Evolutionary conservation across 441 rosid genomes (phyloP), one percentile per base, ranked within the genome.

Genomic region (Syzygium malaccense): DNA sequence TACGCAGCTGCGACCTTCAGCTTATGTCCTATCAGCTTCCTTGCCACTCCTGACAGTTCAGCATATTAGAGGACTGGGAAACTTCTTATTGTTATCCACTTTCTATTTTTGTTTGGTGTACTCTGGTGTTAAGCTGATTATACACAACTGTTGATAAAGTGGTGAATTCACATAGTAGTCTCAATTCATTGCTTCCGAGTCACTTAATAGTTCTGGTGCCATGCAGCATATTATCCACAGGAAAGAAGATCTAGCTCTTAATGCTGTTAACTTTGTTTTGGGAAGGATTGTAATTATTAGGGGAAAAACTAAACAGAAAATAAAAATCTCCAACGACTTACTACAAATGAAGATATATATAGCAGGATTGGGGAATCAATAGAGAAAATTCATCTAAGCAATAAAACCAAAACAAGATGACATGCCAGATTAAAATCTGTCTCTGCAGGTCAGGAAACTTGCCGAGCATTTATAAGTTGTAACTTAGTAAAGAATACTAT

Each of bases 61-160:
- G 26, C 25, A 55, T 3, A 55, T 55, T 55, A 7, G 58, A 55
- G 25, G 3, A 20, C 58, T 55, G 58, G 58, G 10, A 55, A 55
- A 18, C 4, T 0, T 55, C 7, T 55, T 55, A 7, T 3, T 0
- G 19, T n/a, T 14, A 10, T 28, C 14, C 33, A 62, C 5, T 28
- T 60, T 28, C 18, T 7, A 5, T 14, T 14, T n/a, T 3, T 13
- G 15, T 3, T 62, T n/a, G 18, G 33, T 62, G 71, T 19, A 62
- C 19, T n/a, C 33, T n/a, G 0, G 4, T 3, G 18, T 14, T 14
- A 2, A 62, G 33, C 19, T 62, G 19, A 62, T 62, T n/a, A 6
- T n/a, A 62, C 33, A 14, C 19, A 62, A 62, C 1, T 62, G 33
- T 62, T 62, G 33, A 14, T 62, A 3, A 13, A 28, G 8, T 13